Evolutionary conservation across 768 basidiomycete species (phyloP).

Genomic region (Rossbeevera mucosa): DNA sequence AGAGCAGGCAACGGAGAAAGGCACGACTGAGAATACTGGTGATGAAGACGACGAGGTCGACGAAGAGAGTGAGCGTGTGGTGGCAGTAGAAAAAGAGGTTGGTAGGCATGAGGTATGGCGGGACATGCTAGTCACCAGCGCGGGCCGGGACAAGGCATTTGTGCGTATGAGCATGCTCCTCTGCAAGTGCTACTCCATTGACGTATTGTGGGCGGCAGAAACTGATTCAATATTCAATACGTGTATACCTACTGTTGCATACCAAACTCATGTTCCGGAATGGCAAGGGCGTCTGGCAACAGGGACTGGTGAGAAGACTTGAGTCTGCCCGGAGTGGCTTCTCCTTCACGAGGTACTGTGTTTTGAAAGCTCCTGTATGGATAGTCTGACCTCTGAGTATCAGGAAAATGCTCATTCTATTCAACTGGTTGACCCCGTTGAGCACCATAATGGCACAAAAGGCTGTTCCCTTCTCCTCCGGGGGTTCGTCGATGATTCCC

Average conservation of each 20-base stretch:
- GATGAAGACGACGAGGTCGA: slow-evolving; percentile 43
- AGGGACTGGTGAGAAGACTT: slow-evolving; percentile 54
- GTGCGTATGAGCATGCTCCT: slow-evolving; percentile 41
- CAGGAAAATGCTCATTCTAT: slow-evolving; percentile 77
- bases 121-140: slow-evolving; percentile 72
- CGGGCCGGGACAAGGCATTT: slow-evolving; percentile 81
- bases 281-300: slow-evolving; percentile 44
- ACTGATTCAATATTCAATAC: slow-evolving; percentile 81
- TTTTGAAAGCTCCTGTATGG: slow-evolving; percentile 5
- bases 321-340: slow-evolving; percentile 52
- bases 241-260: slow-evolving; percentile 71
- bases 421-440: slow-evolving; percentile 81
- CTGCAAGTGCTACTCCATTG: background rate
- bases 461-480: slow-evolving; percentile 53
- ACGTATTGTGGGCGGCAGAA: slow-evolving; percentile 45
- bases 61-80: slow-evolving; percentile 43
- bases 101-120: slow-evolving; percentile 69
- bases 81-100: slow-evolving; percentile 45
- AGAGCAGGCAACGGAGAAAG: slow-evolving; percentile 23
- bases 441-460: slow-evolving; percentile 69
- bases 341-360: slow-evolving; percentile 65
- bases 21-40: slow-evolving; percentile 12
- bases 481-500: slow-evolving; percentile 21
- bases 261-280: slow-evolving; percentile 47
- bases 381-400: slow-evolving; percentile 2